phyloP scores from a whole-genome alignment of 2,329 filamentous ascomycete species.

The Calonectria multiphialidica region DNA sequence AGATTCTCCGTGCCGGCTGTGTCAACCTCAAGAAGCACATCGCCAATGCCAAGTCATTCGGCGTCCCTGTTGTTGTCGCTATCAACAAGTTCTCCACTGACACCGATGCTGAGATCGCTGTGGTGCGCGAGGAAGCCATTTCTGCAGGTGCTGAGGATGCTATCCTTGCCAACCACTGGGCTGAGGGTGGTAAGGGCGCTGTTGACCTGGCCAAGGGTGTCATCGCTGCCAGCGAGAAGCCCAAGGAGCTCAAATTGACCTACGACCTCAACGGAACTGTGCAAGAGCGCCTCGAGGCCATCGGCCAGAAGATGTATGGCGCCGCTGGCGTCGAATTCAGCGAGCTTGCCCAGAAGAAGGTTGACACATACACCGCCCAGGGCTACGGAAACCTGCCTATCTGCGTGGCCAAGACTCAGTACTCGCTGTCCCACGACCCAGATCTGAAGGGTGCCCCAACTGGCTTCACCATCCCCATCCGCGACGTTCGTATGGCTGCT shows the following conservation, averaged over 20 bases:
- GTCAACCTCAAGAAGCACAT: conserved; percentile 98
- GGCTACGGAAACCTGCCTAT: conserved; percentile 94
- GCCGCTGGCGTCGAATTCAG: conserved; percentile 91
- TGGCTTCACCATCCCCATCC: conserved; percentile 93
- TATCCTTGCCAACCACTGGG: conserved; percentile 96
- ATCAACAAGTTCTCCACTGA: conserved; percentile 98
- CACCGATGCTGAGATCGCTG: conserved; percentile 89
- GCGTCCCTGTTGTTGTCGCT: conserved; percentile 93
- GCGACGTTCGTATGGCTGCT: conserved; percentile 93
- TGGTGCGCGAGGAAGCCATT: conserved; percentile 90
- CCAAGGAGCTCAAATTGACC: conserved; percentile 88
- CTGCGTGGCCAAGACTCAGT: conserved; percentile 98
- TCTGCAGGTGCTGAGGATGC: conserved; percentile 94
- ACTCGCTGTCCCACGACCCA: conserved; percentile 93
- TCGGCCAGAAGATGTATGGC: conserved; percentile 95
- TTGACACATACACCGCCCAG: conserved; percentile 93
- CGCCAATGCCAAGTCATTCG: conserved; percentile 87
- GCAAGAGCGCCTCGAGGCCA: conserved; percentile 90
- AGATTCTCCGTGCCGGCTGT: conserved; percentile 89
- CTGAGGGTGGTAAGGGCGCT: conserved; percentile 91
- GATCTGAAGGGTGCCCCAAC: conserved; percentile 94
- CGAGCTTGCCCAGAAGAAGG: conserved; percentile 94
- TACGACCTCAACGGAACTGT: conserved; percentile 85
- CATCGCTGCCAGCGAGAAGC: conserved; percentile 83
- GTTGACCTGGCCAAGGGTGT: conserved; percentile 90